These are phyloP conservation scores for Clarireedia paspali DNA, from an alignment of 2,329 filamentous ascomycete species.

Conservation along the genomic window DNA sequence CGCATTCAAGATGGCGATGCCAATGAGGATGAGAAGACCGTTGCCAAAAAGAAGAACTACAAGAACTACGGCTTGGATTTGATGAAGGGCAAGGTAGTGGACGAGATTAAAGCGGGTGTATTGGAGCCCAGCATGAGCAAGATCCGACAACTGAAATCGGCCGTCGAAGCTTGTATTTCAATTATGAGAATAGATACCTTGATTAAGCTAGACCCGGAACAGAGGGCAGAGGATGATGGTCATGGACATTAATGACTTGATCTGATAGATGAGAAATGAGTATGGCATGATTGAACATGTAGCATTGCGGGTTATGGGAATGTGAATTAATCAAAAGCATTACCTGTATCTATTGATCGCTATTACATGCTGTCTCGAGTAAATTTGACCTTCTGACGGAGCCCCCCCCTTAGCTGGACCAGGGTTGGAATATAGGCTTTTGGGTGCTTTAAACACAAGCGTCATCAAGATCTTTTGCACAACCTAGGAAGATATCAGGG, in stretches of 20 bases:
- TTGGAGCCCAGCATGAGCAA: conserved; percentile 98
- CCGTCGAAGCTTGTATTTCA: conserved; percentile 95
- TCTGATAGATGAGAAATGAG: conserved; percentile 10
- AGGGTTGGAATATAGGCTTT: neutral
- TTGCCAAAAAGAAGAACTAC: conserved; percentile 93
- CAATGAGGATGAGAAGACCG: conserved; percentile 78
- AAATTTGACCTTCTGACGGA: too few relatives aligned
- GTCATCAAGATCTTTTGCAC: neutral
- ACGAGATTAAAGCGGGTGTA: conserved; percentile 90
- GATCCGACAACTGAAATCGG: conserved; percentile 95
- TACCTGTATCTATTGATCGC: neutral
- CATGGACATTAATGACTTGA: conserved; percentile 64
- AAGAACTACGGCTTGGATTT: conserved; percentile 97
- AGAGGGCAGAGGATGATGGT: conserved; percentile 69
- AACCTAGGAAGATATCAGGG: too few relatives aligned
- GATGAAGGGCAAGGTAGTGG: conserved; percentile 79
- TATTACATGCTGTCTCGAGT: neutral
- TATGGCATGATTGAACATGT: conserved; percentile 6
- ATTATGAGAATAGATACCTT: conserved; percentile 99
- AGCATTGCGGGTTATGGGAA: conserved; percentile 9
- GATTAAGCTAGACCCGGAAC: conserved; percentile 94
- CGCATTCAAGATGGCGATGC: conserved; percentile 80
- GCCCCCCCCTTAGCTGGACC: neutral
- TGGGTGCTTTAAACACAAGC: neutral
- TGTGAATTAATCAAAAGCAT: conserved; percentile 6